Base-by-base conservation (phyloP, 768 basidiomycete genomes). In the Clavulina sp. region DNA sequence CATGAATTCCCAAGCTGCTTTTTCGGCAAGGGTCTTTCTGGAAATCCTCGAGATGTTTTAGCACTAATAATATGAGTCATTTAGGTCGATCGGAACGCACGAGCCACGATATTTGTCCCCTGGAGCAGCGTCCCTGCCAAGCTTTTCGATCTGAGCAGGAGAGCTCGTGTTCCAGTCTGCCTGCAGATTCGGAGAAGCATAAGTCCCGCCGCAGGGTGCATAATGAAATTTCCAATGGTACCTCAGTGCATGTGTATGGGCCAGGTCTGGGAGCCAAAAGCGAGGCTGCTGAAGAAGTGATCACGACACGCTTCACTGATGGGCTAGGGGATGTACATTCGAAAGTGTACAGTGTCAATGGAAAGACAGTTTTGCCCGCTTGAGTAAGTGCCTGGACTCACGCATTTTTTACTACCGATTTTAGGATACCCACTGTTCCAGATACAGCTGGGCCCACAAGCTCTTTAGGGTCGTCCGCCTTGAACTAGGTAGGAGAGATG, bases 371-470 rank as follows among this genome's bases (percentile, higher is more conserved):
- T n/a, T n/a, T n/a, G n/a, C n/a, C n/a, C n/a, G n/a, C n/a, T n/a
- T n/a, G n/a, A n/a, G n/a, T n/a, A n/a, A n/a, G n/a, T n/a, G n/a
- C n/a, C n/a, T n/a, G n/a, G n/a, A 38, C 43, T 23, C 34, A 57
- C 56, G 57, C 51, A 41, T 65, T 30, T 57, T 62, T 56, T 60
- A 61, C 51, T 21, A 64, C 59, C 49, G 63, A 65, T 43, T 66
- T 52, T 4, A 72, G 60, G 19, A 72, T 62, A 3, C 68, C 65
- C 2, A 64, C 44, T 1, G 71, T 71, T 24, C 71, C 71, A 23
- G 66, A 58, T 7, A 71, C 63, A 5, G 71, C 70, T 3, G 73
- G 73, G 13, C 54, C 55, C 56, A 71, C 65, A 24, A 70, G 56
- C 53, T 70, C 61, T 59, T 28, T 13, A 9, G n/a, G 36, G 26